These are phyloP conservation scores for Tuctoria greenei DNA, from an alignment of 176 grass and related monocot genomes.

Conservation along the genomic window DNA sequence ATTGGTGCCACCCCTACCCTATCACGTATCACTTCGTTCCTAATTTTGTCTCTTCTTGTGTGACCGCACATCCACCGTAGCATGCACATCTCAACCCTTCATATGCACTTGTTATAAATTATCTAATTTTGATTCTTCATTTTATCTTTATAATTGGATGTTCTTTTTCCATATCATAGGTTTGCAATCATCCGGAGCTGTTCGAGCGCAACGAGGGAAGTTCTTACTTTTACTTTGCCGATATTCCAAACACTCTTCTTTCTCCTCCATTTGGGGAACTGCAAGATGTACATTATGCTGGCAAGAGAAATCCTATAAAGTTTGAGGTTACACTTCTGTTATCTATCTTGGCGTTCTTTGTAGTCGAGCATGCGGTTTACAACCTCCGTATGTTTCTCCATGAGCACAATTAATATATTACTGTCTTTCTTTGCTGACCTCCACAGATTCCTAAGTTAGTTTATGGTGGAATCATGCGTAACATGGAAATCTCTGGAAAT, in stretches of 20 bases:
- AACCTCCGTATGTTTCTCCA: slow-evolving; percentile 14
- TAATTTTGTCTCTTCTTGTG: too few relatives aligned
- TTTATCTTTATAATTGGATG: background rate
- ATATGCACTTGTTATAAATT: background rate
- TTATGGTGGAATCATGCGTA: slow-evolving; percentile 59
- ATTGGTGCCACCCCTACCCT: too few relatives aligned
- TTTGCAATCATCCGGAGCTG: slow-evolving; percentile 99
- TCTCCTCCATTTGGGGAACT: slow-evolving; percentile 87
- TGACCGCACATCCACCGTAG: too few relatives aligned
- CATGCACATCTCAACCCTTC: too few relatives aligned
- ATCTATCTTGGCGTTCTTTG: slow-evolving; percentile 7
- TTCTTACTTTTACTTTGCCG: slow-evolving; percentile 89
- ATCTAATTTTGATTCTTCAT: background rate
- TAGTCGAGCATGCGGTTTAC: background rate
- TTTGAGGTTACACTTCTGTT: slow-evolving; percentile 66
- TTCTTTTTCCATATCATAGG: slow-evolving; percentile 46
- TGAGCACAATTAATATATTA: slow-evolving; percentile 20
- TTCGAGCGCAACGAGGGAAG: slow-evolving; percentile 99
- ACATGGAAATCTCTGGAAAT: slow-evolving; percentile 45
- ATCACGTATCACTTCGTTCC: too few relatives aligned
- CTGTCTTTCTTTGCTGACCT: slow-evolving; percentile 25
- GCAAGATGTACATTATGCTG: slow-evolving; percentile 87
- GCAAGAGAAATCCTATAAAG: slow-evolving; percentile 82
- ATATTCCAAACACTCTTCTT: slow-evolving; percentile 84
- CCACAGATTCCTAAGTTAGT: slow-evolving; percentile 89